phyloP scores from a whole-genome alignment of 208 protist genomes.

The Wallacemonas sp. region DNA sequence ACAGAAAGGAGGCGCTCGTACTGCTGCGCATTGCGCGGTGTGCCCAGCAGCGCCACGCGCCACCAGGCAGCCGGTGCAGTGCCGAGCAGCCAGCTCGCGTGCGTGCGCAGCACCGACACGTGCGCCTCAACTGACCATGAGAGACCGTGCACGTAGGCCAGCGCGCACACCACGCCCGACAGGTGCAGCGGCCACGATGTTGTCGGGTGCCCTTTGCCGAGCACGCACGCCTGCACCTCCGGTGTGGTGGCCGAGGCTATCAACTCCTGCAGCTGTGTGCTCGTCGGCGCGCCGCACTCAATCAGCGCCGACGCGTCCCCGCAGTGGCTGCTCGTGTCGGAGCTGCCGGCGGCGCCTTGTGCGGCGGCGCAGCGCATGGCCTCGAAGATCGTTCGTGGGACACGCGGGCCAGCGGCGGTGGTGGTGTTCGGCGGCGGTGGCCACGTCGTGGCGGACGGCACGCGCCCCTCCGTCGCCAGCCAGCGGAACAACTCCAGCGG shows the following conservation, averaged over 20 bases:
- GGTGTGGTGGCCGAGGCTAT: neutral
- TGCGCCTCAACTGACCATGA: constrained; percentile 8
- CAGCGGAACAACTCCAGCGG: constrained; percentile 23
- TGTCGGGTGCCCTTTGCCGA: neutral
- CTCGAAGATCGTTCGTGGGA: neutral
- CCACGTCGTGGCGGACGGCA: neutral
- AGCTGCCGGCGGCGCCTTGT: too few relatives aligned
- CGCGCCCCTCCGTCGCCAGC: constrained; percentile 8
- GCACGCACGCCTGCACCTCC: neutral
- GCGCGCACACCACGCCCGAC: constrained; percentile 7
- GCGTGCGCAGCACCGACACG: neutral
- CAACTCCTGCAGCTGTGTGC: neutral
- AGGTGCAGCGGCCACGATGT: constrained; percentile 11
- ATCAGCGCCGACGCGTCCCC: neutral
- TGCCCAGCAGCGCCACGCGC: neutral
- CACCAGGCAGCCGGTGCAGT: neutral
- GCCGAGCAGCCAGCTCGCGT: constrained; percentile 16
- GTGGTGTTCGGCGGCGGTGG: too few relatives aligned
- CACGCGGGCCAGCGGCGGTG: neutral
- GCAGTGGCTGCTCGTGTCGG: too few relatives aligned
- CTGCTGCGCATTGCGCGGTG: neutral
- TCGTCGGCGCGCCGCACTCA: neutral
- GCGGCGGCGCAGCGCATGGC: neutral
- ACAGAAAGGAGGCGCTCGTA: neutral
- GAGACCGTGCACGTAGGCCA: neutral